Base-by-base conservation (phyloP, 73 alveolate genomes). In the Paramecium octaurelia region DNA sequence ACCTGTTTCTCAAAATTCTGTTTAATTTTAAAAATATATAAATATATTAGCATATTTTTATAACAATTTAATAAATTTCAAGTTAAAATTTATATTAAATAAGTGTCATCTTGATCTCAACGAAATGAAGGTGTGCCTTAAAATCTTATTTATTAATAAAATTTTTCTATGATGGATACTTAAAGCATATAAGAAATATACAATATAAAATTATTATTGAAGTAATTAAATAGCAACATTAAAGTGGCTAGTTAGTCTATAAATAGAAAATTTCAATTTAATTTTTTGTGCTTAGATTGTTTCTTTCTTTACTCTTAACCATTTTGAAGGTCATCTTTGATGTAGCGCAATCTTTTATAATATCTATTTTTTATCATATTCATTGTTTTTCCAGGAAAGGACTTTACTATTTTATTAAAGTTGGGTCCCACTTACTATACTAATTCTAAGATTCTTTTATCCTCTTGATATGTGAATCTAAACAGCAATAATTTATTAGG, bases 321-420 rank as follows among this genome's bases (percentile, higher is more conserved):
- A 35, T 58, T 76, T 76, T 76, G 48, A 7, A 40, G 27, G 27
- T 76, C 89, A 0, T 76, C 89, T 18, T 76, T 76, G 4, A 38
- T 40, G 23, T 40, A 76, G 36, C 89, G 40, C 21, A 76, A 58
- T 34, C 46, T n/a, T 76, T 76, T 76, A 29, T 76, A 76, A 42
- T 40, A 76, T 76, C 89, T 36, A 76, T 76, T 76, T 38, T 76
- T 76, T 58, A 76, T 58, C 89, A 76, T 76, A 36, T 58, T 76
- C 43, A 76, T 20, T 6, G 48, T 76, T 58, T 76, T 76, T n/a
- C 89, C 89, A 16, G 89, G 89, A 43, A 76, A 76, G 5, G 40
- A 21, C 14, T 76, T 76, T 2, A 58, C 68, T 20, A 76, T 76
- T 21, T 76, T 76, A 6, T 76, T 18, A 42, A 76, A 76, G 14